These are phyloP conservation scores for Ophiobolus disseminans DNA, from an alignment of 2,329 filamentous ascomycete species.

Conservation along the genomic window DNA sequence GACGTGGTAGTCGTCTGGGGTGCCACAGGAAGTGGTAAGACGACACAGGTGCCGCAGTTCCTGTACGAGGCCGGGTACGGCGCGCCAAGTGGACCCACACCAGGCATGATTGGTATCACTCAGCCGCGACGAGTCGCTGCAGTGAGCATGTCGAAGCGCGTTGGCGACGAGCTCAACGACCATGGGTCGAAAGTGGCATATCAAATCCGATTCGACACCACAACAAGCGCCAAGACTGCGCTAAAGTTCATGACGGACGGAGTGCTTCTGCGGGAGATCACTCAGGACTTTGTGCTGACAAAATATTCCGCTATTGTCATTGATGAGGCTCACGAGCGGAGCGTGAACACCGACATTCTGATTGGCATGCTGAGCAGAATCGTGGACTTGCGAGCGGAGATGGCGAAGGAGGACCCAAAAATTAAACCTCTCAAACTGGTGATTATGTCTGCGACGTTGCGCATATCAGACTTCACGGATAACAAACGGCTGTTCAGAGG, in stretches of 20 bases:
- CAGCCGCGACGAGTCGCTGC: conserved; percentile 94
- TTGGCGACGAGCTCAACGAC: conserved; percentile 82
- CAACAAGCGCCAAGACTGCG: conserved; percentile 77
- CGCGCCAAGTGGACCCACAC: conserved; percentile 75
- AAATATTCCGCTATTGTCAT: conserved; percentile 96
- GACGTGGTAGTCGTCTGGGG: conserved; percentile 90
- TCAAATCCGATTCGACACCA: conserved; percentile 91
- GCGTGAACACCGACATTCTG: conserved; percentile 97
- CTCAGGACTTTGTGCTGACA: conserved; percentile 82
- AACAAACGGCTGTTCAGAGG: conserved; percentile 80
- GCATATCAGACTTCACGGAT: conserved; percentile 87
- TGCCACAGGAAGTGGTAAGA: conserved; percentile 95
- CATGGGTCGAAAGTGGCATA: conserved; percentile 82
- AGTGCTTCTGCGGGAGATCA: conserved; percentile 88
- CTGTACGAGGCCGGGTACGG: conserved; percentile 94
- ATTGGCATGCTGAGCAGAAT: conserved; percentile 96
- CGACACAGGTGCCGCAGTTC: conserved; percentile 96
- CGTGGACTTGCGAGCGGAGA: conserved; percentile 78
- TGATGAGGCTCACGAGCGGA: conserved; percentile 96
- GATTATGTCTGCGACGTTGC: conserved; percentile 96
- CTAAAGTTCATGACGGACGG: conserved; percentile 99
- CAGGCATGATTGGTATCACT: conserved; percentile 92
- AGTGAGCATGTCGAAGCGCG: conserved; percentile 94
- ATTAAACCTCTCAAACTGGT: conserved; percentile 84
- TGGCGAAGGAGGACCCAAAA: conserved; percentile 73